These are phyloP conservation scores for Rutidosis leptorrhynchoides DNA, from an alignment of 129 eudicot species.

Conservation along the genomic window DNA sequence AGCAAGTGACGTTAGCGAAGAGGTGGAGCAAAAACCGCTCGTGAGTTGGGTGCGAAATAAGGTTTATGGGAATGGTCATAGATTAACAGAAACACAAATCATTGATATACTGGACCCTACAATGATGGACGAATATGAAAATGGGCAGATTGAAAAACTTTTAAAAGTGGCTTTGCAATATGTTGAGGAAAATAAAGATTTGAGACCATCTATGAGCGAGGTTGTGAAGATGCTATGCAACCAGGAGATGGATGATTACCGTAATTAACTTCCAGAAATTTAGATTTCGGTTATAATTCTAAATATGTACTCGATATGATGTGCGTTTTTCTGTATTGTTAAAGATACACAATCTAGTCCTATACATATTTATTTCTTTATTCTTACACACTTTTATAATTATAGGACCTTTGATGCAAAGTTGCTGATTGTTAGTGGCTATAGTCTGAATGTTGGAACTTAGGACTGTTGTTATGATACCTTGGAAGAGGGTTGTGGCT, in stretches of 20 bases:
- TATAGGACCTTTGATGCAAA: no score
- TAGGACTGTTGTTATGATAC: no score
- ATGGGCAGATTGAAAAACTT: conserved; percentile 15
- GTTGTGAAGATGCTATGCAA: conserved; percentile 37
- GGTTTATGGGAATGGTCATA: conserved; percentile 1
- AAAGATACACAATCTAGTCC: no score
- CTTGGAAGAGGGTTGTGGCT: no score
- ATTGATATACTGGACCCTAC: conserved; percentile 24
- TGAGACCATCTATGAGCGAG: conserved; percentile 42
- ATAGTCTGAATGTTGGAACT: no score
- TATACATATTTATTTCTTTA: no score
- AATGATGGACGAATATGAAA: conserved; percentile 4
- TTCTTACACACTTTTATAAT: no score
- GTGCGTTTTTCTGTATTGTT: no score
- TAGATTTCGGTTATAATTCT: no score
- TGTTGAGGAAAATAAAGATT: conserved; percentile 14
- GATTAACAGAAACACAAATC: conserved; percentile 3
- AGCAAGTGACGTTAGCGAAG: neutral
- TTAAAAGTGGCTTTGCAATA: conserved; percentile 31
- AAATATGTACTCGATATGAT: no score
- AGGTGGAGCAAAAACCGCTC: neutral
- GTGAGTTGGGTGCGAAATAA: conserved; percentile 34
- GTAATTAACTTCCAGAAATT: neutral
- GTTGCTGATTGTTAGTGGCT: no score
- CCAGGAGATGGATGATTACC: neutral